Base-by-base conservation (phyloP, 768 basidiomycete genomes). In the Xerocomellus intermedius region DNA sequence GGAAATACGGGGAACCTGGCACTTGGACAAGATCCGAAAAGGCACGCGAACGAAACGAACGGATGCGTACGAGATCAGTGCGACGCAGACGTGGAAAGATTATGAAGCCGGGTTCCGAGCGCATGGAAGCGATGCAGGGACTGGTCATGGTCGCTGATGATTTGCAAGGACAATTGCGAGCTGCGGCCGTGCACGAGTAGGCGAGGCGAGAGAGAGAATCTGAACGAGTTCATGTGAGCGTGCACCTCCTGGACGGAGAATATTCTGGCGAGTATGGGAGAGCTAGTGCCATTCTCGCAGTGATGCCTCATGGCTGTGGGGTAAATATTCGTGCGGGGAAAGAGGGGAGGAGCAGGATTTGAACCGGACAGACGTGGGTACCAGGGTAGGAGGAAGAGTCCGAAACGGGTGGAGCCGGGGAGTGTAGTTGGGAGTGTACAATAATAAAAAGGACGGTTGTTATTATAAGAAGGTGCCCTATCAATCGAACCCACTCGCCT, bases 291-390 rank as follows among this genome's bases (percentile, higher is more conserved):
- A 10, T 28, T 33, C 42, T 8, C 19, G 35, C 6, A 12, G 36
- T 19, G 28, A 33, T 32, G 56, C 52, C 58, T 59, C 63, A 47
- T 62, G 64, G 46, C 10, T 67, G 65, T 42, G 66, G 66, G 66
- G 66, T 63, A 62, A 37, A 14, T 2, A 38, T 47, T 43, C 54
- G 28, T 64, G 66, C 54, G 66, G 66, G 66, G 67, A 53, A 64
- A 62, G 54, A 48, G 62, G 55, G 67, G 58, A 37, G 28, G 28
- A 22, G n/a, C 30, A 26, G 26, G 22, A 17, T 5, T n/a, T n/a
- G 44, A 24, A 8, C 33, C 33, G 33, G n/a, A 8, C 28, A 5
- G 42, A 24, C 35, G 47, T 35, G 33, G 33, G 46, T 48, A 22
- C 4, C 4, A 26, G 28, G 8, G 33, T 5, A 33, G 33, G 33